These are phyloP conservation scores for Dalbergia cochinchinensis DNA, from an alignment of 306 rosid genomes.

Conservation along the genomic window DNA sequence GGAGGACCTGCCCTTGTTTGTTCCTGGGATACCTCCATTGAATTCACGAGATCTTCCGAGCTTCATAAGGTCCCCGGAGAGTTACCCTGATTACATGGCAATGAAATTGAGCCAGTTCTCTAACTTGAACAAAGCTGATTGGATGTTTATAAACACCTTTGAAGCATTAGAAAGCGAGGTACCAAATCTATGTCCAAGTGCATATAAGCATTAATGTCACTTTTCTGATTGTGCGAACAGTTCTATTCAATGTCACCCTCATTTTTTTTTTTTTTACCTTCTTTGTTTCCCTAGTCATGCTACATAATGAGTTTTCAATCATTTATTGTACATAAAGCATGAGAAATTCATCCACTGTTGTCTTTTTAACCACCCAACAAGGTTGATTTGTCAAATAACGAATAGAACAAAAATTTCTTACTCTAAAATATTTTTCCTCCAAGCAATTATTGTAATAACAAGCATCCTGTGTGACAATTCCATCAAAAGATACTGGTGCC, in stretches of 20 bases:
- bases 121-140: conserved; percentile 59
- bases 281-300: too few relatives aligned
- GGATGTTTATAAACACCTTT: conserved; percentile 65
- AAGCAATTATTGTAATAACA: too few relatives aligned
- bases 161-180: conserved; percentile 68
- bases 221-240: too few relatives aligned
- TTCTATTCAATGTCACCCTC: too few relatives aligned
- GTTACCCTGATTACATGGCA: conserved; percentile 69
- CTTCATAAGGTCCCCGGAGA: conserved; percentile 59
- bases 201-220: background rate
- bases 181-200: background rate
- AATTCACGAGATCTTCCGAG: conserved; percentile 58
- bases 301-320: too few relatives aligned
- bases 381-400: too few relatives aligned
- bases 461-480: background rate
- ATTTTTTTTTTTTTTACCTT: too few relatives aligned
- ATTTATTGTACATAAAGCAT: too few relatives aligned
- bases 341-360: too few relatives aligned
- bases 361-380: too few relatives aligned
- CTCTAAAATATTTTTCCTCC: too few relatives aligned
- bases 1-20: conserved; percentile 46
- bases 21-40: conserved; percentile 66
- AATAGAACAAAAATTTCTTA: too few relatives aligned
- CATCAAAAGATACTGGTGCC: background rate
- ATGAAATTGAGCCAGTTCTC: conserved; percentile 70